phyloP scores from a whole-genome alignment of 371 early-diverging fungal genomes.

The Lichtheimia ornata region DNA sequence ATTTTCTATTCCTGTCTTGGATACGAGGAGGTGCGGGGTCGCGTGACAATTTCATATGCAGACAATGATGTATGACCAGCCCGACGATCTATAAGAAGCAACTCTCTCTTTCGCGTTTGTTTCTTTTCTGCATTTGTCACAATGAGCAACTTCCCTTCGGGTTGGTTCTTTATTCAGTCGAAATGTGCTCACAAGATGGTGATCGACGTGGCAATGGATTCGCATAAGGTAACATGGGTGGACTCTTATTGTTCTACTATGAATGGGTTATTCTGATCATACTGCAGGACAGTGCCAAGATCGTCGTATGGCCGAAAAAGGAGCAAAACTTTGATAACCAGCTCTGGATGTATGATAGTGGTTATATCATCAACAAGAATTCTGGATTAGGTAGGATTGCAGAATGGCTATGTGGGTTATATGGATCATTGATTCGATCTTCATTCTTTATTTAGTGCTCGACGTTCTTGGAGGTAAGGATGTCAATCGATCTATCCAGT shows the following conservation, averaged over 20 bases:
- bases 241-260: background rate
- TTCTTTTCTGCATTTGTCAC: too few species aligned
- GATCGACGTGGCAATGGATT: constrained; percentile 43
- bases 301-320: constrained; percentile 44
- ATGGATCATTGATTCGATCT: background rate
- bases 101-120: too few species aligned
- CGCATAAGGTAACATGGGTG: constrained; percentile 33
- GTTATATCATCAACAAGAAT: constrained; percentile 27
- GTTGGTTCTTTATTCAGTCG: constrained; percentile 54
- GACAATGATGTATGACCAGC: too few species aligned
- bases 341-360: constrained; percentile 28
- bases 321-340: constrained; percentile 29
- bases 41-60: too few species aligned
- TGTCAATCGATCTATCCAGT: background rate
- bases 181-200: constrained; percentile 46
- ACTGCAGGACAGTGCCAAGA: constrained; percentile 37
- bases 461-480: constrained; percentile 46
- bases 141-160: constrained; percentile 47
- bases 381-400: constrained; percentile 24
- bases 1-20: too few species aligned
- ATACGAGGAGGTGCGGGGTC: too few species aligned
- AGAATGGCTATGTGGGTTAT: background rate
- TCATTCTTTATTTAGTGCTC: constrained; percentile 25
- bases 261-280: background rate
- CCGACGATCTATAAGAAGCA: too few species aligned